phyloP scores from a whole-genome alignment of 345 rosid species.

The Microthlaspi erraticum region DNA sequence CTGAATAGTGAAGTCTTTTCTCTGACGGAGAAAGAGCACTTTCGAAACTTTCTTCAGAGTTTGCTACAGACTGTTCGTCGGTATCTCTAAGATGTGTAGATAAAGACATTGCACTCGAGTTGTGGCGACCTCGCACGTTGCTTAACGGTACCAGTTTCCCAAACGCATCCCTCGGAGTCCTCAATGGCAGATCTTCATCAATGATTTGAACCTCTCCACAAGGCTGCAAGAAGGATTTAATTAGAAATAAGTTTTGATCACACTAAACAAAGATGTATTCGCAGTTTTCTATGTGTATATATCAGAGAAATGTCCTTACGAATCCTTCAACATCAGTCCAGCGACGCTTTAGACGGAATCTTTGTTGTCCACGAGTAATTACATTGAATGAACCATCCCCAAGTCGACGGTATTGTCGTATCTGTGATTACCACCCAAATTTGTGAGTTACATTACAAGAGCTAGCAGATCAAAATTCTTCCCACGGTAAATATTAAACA shows the following conservation, averaged over 20 bases:
- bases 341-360: slow-evolving; percentile 70
- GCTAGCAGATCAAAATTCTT: not conserved
- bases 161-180: slow-evolving; percentile 77
- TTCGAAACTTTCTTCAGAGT: slow-evolving; percentile 83
- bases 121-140: slow-evolving; percentile 43
- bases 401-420: slow-evolving; percentile 80
- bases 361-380: slow-evolving; percentile 91
- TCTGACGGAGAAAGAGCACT: slow-evolving; percentile 74
- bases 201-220: slow-evolving; percentile 88
- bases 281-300: slow-evolving; percentile 3
- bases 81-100: slow-evolving; percentile 48
- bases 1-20: slow-evolving; percentile 70
- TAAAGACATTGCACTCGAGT: slow-evolving; percentile 42
- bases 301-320: slow-evolving; percentile 54
- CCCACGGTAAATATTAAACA: not conserved
- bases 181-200: slow-evolving; percentile 80
- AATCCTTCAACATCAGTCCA: slow-evolving; percentile 92
- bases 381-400: slow-evolving; percentile 89
- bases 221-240: slow-evolving; percentile 53
- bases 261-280: slow-evolving; percentile 4
- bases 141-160: slow-evolving; percentile 61
- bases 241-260: slow-evolving; percentile 30
- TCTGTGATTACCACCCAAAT: slow-evolving; percentile 50
- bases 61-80: slow-evolving; percentile 58
- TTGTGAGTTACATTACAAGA: slow-evolving; percentile 20